These are phyloP conservation scores for Saccharomyces eubayanus DNA, from an alignment of 805 yeast genomes.

Conservation along the genomic window DNA sequence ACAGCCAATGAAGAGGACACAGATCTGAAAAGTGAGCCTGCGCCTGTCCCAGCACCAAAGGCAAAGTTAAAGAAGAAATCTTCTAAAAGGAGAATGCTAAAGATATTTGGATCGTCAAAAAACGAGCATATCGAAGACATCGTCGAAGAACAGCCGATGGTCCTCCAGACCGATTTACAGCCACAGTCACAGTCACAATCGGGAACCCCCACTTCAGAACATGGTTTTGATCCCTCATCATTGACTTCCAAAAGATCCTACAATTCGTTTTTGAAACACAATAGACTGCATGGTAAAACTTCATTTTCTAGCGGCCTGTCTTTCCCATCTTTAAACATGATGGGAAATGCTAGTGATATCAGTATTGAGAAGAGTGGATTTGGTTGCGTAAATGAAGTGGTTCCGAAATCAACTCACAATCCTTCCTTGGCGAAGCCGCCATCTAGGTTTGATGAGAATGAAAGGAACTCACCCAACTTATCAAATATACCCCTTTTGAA, in stretches of 20 bases:
- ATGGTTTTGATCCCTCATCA: neutral
- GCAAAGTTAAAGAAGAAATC: constrained; percentile 19
- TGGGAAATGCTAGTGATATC: neutral
- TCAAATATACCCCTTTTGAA: constrained; percentile 6
- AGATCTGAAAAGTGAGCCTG: neutral
- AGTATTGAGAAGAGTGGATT: neutral
- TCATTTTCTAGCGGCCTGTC: neutral
- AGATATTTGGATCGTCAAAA: constrained; percentile 23
- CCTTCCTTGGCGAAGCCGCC: constrained; percentile 12
- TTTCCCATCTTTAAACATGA: neutral
- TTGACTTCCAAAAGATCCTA: constrained; percentile 13
- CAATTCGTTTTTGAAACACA: constrained; percentile 18
- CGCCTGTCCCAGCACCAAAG: constrained; percentile 1
- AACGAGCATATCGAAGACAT: constrained; percentile 1
- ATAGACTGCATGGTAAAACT: constrained; percentile 5
- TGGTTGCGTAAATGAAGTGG: constrained; percentile 14
- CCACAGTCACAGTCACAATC: neutral
- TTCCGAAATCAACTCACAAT: constrained; percentile 18
- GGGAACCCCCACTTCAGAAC: neutral
- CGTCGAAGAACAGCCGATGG: neutral
- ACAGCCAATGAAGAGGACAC: constrained; percentile 5
- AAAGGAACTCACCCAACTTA: constrained; percentile 1
- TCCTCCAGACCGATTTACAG: neutral
- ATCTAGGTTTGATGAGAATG: neutral
- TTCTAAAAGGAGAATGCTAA: constrained; percentile 25